Conservation (phyloP, 495 filamentous ascomycete species). For the Aspergillus sclerotiicarbonarius region DNA sequence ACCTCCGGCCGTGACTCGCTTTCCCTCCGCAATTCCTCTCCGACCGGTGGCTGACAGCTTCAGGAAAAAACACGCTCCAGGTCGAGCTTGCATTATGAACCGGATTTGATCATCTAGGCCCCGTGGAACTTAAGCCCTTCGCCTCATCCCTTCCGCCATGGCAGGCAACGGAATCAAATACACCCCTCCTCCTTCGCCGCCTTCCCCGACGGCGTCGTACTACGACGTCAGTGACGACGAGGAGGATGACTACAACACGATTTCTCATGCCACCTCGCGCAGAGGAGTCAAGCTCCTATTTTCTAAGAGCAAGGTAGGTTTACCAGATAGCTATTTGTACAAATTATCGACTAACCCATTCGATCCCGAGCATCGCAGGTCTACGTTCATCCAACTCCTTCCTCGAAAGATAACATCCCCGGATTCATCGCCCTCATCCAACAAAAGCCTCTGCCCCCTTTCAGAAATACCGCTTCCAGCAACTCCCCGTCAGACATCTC, state of each 20-base stretch:
- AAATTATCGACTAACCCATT: conserved; percentile 9
- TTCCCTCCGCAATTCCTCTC: conserved; percentile 2
- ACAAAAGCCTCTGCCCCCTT: conserved; percentile 63
- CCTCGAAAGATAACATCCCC: conserved; percentile 92
- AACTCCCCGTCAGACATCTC: conserved; percentile 38
- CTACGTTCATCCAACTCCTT: conserved; percentile 95
- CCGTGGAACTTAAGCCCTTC: background rate
- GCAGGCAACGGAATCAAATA: conserved; percentile 32
- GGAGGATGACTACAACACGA: conserved; percentile 92
- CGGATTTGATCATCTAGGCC: background rate
- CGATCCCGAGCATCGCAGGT: conserved; percentile 52
- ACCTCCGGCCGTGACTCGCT: conserved; percentile 10
- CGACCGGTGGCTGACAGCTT: background rate
- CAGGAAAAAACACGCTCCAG: background rate
- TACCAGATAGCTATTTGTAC: background rate
- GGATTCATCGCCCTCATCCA: conserved; percentile 93
- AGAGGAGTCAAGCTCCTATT: conserved; percentile 93
- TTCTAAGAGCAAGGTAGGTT: conserved; percentile 87
- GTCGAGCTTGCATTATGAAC: background rate
- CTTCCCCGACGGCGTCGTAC: conserved; percentile 85
- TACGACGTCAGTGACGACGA: conserved; percentile 97
- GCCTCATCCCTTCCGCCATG: conserved; percentile 18
- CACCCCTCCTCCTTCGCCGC: conserved; percentile 49
- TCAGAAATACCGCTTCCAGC: conserved; percentile 27
- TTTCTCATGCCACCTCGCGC: conserved; percentile 76